Base-by-base conservation (phyloP, 2,329 filamentous ascomycete genomes). In the Aureobasidium musti region DNA sequence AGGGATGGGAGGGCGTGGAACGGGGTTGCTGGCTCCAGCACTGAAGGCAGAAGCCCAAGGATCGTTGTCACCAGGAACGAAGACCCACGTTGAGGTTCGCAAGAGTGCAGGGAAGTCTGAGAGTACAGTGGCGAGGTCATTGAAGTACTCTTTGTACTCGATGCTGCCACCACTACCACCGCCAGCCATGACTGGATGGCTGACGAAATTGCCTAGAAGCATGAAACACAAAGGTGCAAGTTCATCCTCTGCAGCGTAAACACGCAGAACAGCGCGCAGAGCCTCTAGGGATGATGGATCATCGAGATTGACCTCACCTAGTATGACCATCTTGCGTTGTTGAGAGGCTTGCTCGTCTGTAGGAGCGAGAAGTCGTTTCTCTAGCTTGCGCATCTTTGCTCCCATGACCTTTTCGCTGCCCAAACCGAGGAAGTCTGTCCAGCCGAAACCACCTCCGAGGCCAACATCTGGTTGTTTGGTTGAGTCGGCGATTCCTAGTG, bases 91-190 rank as follows among this genome's bases (percentile, higher is more conserved):
- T 5, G 91, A 89, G 30, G 86, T 85, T 66, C 89, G 89, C 50
- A 98, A 84, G 17, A 99, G 84, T 0, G 85, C 83, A 3, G 92
- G 91, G 74, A 92, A 98, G 71, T 98, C 92, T 8, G 91, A 84
- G 6, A 99, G 83, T 1, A 91, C 84, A 2, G 89, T 87, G 3
- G 95, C 94, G 14, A 99, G 84, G 10, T 88, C 87, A 78, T 99
- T 92, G 76, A 98, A 97, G 75, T 91, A 89, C 78, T 98, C 95
- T 80, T 98, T 98, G 81, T 97, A 98, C 79, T 96, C 92, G 71
- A 98, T 93, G 77, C 91, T 94, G 43, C 91, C 91, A 26, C 89
- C 88, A 50, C 85, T 89, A 43, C 87, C 89, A 30, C 87, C 87
- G 63, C 90, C 89, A 33, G 83, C 82, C 74, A 89, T 82, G 63